Evolutionary conservation across 768 basidiomycete species (phyloP), one percentile per base, ranked within the genome.

Genomic region (Lactarius vividus): DNA sequence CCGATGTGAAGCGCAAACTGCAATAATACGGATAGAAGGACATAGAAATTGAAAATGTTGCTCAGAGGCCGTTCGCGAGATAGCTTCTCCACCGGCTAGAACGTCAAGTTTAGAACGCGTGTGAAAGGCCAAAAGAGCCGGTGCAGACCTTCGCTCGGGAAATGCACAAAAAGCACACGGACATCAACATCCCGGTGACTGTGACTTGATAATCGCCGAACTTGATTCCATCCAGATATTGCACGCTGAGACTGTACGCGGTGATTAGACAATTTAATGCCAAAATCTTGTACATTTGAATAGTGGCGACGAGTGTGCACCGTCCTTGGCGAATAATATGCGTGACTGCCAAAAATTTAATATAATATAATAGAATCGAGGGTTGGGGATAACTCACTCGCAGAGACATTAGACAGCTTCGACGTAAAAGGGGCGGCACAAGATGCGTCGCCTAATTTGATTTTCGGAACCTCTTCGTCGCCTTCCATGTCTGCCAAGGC

Each of bases 241-340:
- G 96, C 35, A 98, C 97, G 71, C 92, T 95, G 67, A 98, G 81
- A 75, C 93, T 96, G 79, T 96, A 98, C n/a, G 97, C 97, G 3
- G 96, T 96, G 77, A 98, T 99, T 49, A 99, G 81, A 74, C 97
- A 98, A 75, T 98, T 99, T 63, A 99, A 79, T 1, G 96, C 97
- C 42, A 99, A 81, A 71, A 99, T 99, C 81, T 98, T 97, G 86
- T 98, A 99, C 97, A 99, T 99, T 79, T 99, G 97, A 61, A 96
- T 91, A 3, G 97, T 99, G 2, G 97, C 97, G 54, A 98, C 97
- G 20, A 99, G 86, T 1, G 97, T 99, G 80, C 97, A 98, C 33
- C 97, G 92, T 28, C 97, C 97, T 78, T 98, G 97, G 23, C 97
- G 88, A 71, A 99, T 97, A 75, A 99, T 98, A 74, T 96, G 95